Evolutionary conservation across 805 yeast genomes (phyloP).

Genomic region (Saccharomycopsis schoenii): DNA sequence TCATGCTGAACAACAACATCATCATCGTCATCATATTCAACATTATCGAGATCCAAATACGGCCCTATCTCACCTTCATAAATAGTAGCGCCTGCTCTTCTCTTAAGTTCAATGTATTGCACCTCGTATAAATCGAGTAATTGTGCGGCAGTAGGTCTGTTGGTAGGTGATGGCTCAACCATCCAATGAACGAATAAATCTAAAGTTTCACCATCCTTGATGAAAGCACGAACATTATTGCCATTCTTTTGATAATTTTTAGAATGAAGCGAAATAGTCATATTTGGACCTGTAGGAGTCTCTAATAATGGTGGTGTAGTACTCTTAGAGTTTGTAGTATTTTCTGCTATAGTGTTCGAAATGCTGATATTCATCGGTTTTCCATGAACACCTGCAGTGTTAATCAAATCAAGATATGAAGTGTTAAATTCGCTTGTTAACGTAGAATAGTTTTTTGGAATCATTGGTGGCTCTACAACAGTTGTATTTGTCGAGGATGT

Average conservation of each 20-base stretch:
- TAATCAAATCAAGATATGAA: not conserved
- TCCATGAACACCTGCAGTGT: not conserved
- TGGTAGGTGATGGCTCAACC: slow-evolving; percentile 75
- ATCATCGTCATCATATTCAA: slow-evolving; percentile 7
- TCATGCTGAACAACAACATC: slow-evolving; percentile 6
- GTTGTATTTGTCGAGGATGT: not conserved
- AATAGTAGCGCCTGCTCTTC: slow-evolving; percentile 88
- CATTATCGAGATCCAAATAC: slow-evolving; percentile 4
- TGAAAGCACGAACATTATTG: not conserved
- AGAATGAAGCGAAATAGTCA: not conserved
- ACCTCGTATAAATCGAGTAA: slow-evolving; percentile 68
- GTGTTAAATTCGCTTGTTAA: not conserved
- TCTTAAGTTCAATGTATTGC: slow-evolving; percentile 61
- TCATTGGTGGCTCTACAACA: not conserved
- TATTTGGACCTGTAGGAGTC: not conserved
- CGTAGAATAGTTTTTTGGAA: slow-evolving; percentile 1
- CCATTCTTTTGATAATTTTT: not conserved
- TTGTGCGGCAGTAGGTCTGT: slow-evolving; percentile 68
- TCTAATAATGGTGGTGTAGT: not conserved
- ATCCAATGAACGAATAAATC: slow-evolving; percentile 80
- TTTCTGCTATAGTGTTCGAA: not conserved
- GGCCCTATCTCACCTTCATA: slow-evolving; percentile 97
- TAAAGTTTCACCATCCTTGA: slow-evolving; percentile 53
- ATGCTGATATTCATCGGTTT: not conserved
- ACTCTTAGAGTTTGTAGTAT: not conserved